Base-by-base conservation (phyloP, 2,329 filamentous ascomycete genomes). In the Pseudopyrenochaeta lycopersici region DNA sequence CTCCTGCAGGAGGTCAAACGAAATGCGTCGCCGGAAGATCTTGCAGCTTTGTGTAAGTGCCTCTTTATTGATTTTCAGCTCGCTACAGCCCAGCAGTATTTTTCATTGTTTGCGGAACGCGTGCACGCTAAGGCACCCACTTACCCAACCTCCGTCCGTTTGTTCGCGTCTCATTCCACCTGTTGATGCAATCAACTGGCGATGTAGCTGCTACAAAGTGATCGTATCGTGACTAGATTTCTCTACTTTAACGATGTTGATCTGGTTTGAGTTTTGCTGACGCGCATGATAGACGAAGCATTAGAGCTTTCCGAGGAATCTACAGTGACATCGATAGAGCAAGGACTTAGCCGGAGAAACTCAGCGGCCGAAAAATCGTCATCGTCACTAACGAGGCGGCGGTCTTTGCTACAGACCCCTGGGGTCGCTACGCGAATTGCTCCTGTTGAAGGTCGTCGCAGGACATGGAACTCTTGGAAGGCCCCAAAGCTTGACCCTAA, bases 1-100 rank as follows among this genome's bases (percentile, higher is more conserved):
- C 67, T 82, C 31, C 58, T 82, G 54, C 76, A 81, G 50, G 76
- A 82, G 62, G 70, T 82, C 52, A 79, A 78, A 64, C 81, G 78
- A 64, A 80, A 71, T 38, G 80, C 78, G 1, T 76, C 78, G 5
- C 79, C 79, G 1, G 79, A 81, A 47, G 78, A 82, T 50, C 68
- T 82, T 29, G 79, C 78, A 20, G 78, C 80, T 33, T 61, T 78
- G 30, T 71, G 73, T 76, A 68, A 62, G 71, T 68, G 15, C 15
- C n/a, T 29, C 21, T 18, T 2, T 17, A 10, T 18, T 18, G 17
- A 14, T 23, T 39, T 14, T 3, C 21, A 14, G 18, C 36, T 3
- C 21, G 20, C 36, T 23, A 40, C 32, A 40, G 20, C 14, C 38
- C 10, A 35, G 12, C 21, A 35, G 2, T n/a, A 21, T 1, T 10